Evolutionary conservation across 768 basidiomycete genomes (phyloP).

Genomic region (Collybiopsis luxurians): DNA sequence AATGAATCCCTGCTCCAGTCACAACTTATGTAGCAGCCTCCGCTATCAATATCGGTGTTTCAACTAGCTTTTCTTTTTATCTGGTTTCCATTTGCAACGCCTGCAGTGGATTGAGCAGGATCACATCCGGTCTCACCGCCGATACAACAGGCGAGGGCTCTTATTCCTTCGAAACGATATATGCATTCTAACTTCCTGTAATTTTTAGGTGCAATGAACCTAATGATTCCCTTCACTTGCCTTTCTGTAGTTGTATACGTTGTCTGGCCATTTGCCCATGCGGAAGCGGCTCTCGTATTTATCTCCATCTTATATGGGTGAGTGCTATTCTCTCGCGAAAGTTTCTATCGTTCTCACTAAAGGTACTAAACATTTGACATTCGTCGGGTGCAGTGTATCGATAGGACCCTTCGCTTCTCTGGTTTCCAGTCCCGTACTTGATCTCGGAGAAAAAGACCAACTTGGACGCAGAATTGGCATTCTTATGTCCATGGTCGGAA

Average conservation of each 20-base stretch:
- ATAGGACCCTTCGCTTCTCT: conserved; percentile 4
- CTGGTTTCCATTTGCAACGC: conserved; percentile 46
- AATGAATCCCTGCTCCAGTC: conserved; percentile 1
- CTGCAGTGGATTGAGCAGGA: conserved; percentile 40
- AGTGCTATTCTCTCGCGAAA: too few relatives aligned
- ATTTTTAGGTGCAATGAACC: conserved; percentile 44
- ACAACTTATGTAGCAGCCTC: conserved; percentile 5
- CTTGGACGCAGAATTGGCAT: conserved; percentile 4
- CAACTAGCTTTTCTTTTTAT: conserved; percentile 36
- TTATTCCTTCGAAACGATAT: background rate
- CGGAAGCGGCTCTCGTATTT: conserved; percentile 26
- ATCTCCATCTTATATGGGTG: conserved; percentile 45
- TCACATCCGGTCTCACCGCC: conserved; percentile 34
- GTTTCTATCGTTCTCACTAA: conserved; percentile 10
- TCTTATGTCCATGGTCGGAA: conserved; percentile 4
- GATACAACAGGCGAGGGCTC: conserved; percentile 34
- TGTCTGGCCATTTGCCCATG: conserved; percentile 45
- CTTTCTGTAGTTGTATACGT: conserved; percentile 41
- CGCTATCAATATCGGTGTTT: conserved; percentile 19
- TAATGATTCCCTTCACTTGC: conserved; percentile 40
- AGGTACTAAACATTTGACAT: background rate
- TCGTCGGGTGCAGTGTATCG: background rate
- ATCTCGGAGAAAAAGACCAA: conserved; percentile 6
- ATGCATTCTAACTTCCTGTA: too few relatives aligned
- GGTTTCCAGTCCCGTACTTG: background rate